A percentile compares a stretch with the other conserved stretches of the same genome.
phyloP scores from a whole-genome alignment of 108 stramenopile genomes.

The Nannochloropsis salina region DNA sequence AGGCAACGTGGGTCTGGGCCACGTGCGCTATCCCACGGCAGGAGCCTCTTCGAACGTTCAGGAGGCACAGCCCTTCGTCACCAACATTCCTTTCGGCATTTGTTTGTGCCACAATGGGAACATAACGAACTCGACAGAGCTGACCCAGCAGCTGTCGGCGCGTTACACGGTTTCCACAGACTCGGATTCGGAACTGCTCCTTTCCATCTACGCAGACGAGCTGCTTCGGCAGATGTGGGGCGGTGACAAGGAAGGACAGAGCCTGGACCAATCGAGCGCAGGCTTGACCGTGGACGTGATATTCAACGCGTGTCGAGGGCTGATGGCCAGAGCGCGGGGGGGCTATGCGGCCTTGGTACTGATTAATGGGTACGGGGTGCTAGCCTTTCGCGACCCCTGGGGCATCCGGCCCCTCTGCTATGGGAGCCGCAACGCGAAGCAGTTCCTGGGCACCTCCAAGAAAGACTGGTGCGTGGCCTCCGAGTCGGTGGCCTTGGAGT shows the following conservation, averaged over 20 bases:
- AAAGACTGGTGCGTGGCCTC: conserved; percentile 74
- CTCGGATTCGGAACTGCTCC: conserved; percentile 79
- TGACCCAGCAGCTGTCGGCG: conserved; percentile 26
- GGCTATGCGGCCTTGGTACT: conserved; percentile 83
- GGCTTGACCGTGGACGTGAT: conserved; percentile 8
- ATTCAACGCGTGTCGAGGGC: conserved; percentile 44
- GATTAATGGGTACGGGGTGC: conserved; percentile 79
- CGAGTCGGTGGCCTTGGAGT: conserved; percentile 90
- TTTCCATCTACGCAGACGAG: conserved; percentile 83
- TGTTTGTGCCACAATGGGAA: conserved; percentile 97
- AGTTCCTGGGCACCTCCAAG: background rate
- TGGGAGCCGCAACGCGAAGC: conserved; percentile 21
- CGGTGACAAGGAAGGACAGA: conserved; percentile 25
- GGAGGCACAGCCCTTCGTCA: conserved; percentile 88
- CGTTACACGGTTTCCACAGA: conserved; percentile 81
- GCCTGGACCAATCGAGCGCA: background rate
- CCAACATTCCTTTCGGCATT: conserved; percentile 89
- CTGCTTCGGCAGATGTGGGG: conserved; percentile 43
- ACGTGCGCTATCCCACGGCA: conserved; percentile 93
- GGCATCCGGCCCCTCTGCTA: conserved; percentile 73
- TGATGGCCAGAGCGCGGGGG: conserved; percentile 73
- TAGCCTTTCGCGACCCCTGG: conserved; percentile 86
- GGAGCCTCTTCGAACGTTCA: conserved; percentile 70
- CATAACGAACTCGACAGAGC: conserved; percentile 64
- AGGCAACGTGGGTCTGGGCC: conserved; percentile 87